Evolutionary conservation across 768 basidiomycete species (phyloP), one percentile per base, ranked within the genome.

Genomic region (Tephrocybe sp.): DNA sequence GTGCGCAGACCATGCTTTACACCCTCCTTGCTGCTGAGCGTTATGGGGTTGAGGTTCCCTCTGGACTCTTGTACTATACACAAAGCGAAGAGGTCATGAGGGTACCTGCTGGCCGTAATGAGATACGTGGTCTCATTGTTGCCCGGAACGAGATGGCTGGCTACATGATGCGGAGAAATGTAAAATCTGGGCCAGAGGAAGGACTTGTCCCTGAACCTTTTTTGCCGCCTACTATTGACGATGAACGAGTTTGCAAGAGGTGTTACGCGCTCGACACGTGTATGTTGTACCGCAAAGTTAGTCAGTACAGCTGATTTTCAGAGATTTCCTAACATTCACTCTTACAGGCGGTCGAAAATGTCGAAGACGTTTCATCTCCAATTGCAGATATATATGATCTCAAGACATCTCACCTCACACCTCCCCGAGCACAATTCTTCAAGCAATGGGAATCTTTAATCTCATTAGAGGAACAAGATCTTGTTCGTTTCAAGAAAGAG

Each of bases 1-100:
- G 97, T 30, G 97, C 97, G 0, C 97, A 99, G 68, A 99, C 97
- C 1, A 94, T 98, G 86, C 71, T 99, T 3, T 99, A 99, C 65
- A 96, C 93, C 1, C 73, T 98, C 4, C 76, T 99, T 1, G 83
- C 93, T 58, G 81, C 83, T 31, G 95, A 98, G 64, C 81, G 96
- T n/a, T 98, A 98, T 60, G 91, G 85, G 5, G 78, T 81, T 5
- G 79, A 87, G 18, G 83, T 97, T 8, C 78, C 83, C 1, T 82
- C 86, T 6, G 97, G 97, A 12, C 71, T 99, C 37, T 75, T 99
- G 26, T 98, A 92, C 62, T 99, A 99, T 64, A 95, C 95, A 1
- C 94, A 97, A 65, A 86, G 81, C 57, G 90, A 93, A 52, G 86
- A 92, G 52, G 84, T 97, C 35, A 82, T 93, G 8, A 76, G 84